These are phyloP conservation scores for Penicillium roqueforti DNA, from an alignment of 495 filamentous ascomycete genomes.

Conservation along the genomic window DNA sequence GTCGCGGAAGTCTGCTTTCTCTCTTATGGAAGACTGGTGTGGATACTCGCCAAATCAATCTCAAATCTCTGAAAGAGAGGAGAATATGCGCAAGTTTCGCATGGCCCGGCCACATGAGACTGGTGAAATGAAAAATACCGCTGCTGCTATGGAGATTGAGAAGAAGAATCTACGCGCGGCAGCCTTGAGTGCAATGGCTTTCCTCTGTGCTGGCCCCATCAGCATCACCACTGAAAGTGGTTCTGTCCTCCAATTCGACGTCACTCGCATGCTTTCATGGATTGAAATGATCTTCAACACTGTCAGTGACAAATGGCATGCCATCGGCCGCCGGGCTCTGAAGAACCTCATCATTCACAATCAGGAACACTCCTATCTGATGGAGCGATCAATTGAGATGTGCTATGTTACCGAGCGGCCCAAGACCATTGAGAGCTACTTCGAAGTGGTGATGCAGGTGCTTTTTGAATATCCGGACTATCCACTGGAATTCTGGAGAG, in stretches of 20 bases:
- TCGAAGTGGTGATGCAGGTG: slow-evolving; percentile 84
- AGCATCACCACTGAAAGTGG: slow-evolving; percentile 82
- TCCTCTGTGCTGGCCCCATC: slow-evolving; percentile 87
- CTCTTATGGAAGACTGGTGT: slow-evolving; percentile 98
- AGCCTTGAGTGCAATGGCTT: slow-evolving; percentile 91
- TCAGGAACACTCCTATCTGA: slow-evolving; percentile 71
- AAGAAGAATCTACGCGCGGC: slow-evolving; percentile 87
- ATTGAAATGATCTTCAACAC: slow-evolving; percentile 90
- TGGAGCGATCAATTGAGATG: slow-evolving; percentile 81
- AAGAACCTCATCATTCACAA: slow-evolving; percentile 92
- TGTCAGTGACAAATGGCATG: slow-evolving; percentile 80
- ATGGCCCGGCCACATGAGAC: slow-evolving; percentile 61
- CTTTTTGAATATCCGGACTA: slow-evolving; percentile 77
- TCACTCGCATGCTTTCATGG: slow-evolving; percentile 88
- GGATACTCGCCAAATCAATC: slow-evolving; percentile 89
- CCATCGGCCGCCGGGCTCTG: slow-evolving; percentile 85
- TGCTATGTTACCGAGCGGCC: slow-evolving; percentile 69
- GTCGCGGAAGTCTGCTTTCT: slow-evolving; percentile 85
- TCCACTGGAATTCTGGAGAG: slow-evolving; percentile 80
- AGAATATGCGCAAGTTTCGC: slow-evolving; percentile 78
- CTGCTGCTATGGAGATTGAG: slow-evolving; percentile 92
- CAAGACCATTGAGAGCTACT: slow-evolving; percentile 90
- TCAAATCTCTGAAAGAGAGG: slow-evolving; percentile 77
- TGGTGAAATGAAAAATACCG: slow-evolving; percentile 67
- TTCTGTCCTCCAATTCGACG: slow-evolving; percentile 80